These are phyloP conservation scores for Dothistroma septosporum DNA, from an alignment of 2,329 filamentous ascomycete genomes.

Conservation along the genomic window DNA sequence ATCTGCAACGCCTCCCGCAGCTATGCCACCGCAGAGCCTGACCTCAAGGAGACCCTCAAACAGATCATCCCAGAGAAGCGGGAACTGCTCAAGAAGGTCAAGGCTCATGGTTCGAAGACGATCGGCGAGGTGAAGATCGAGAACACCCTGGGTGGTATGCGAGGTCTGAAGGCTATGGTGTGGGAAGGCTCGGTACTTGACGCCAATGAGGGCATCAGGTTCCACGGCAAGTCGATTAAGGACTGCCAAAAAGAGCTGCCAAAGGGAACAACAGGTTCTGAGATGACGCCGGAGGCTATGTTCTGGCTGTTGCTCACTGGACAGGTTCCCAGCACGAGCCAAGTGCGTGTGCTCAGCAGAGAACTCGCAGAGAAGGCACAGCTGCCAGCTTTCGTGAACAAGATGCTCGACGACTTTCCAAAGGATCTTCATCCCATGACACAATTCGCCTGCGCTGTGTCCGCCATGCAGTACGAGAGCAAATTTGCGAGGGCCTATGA, in stretches of 20 bases:
- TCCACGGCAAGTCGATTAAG: conserved; percentile 96
- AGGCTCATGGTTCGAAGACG: conserved; percentile 73
- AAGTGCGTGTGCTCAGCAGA: conserved; percentile 76
- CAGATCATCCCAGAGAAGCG: conserved; percentile 85
- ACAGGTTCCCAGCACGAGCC: conserved; percentile 75
- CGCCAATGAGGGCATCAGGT: conserved; percentile 93
- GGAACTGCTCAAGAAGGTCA: conserved; percentile 90
- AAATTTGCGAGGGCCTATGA: conserved; percentile 93
- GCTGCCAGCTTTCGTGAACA: conserved; percentile 76
- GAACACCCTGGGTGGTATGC: conserved; percentile 93
- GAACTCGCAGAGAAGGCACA: conserved; percentile 82
- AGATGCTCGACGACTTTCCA: conserved; percentile 87
- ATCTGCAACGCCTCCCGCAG: conserved; percentile 41
- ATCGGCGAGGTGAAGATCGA: conserved; percentile 92
- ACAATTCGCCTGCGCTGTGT: conserved; percentile 91
- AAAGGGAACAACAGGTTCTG: conserved; percentile 85
- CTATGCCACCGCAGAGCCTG: conserved; percentile 75
- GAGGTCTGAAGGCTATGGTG: conserved; percentile 91
- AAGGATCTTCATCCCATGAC: conserved; percentile 95
- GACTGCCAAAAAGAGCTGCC: conserved; percentile 92
- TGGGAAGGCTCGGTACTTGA: conserved; percentile 98
- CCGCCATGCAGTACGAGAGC: conserved; percentile 91
- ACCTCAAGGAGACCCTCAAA: conserved; percentile 82
- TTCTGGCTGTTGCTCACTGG: conserved; percentile 98
- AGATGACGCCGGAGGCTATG: conserved; percentile 99